Evolutionary conservation across 2,329 filamentous ascomycete species (phyloP).

Genomic region (Orbilia ellipsospora): DNA sequence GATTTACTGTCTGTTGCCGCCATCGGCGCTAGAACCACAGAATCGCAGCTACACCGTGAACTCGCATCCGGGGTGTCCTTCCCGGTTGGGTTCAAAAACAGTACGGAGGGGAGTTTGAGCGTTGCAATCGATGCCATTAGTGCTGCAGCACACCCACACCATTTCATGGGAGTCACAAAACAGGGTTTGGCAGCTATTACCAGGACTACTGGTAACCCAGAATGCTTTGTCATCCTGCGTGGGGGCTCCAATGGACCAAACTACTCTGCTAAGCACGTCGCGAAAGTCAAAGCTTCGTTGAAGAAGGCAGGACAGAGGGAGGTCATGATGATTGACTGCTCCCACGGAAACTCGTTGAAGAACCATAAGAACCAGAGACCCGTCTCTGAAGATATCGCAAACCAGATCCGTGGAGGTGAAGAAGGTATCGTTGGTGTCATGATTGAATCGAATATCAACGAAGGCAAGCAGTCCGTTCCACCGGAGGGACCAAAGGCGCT

Average conservation of each 20-base stretch:
- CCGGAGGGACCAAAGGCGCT: constrained; percentile 76
- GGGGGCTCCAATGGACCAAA: constrained; percentile 95
- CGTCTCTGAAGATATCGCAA: constrained; percentile 82
- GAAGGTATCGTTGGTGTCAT: constrained; percentile 93
- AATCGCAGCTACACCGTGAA: constrained; percentile 94
- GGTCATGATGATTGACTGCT: constrained; percentile 96
- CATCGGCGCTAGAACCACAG: constrained; percentile 94
- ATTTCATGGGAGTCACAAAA: constrained; percentile 98
- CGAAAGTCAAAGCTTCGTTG: constrained; percentile 82
- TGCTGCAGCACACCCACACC: constrained; percentile 88
- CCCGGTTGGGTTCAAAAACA: constrained; percentile 99
- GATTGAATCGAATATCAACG: constrained; percentile 98
- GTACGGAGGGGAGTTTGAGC: constrained; percentile 87
- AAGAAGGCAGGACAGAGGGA: constrained; percentile 77
- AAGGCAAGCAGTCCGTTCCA: constrained; percentile 93
- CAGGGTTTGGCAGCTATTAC: constrained; percentile 95
- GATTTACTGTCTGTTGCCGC: constrained; percentile 92
- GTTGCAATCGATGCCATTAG: constrained; percentile 97
- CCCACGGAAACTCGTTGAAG: constrained; percentile 95
- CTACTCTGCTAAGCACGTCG: constrained; percentile 86
- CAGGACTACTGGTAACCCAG: constrained; percentile 91
- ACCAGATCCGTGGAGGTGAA: constrained; percentile 87
- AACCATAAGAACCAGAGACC: constrained; percentile 97
- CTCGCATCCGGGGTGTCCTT: constrained; percentile 92
- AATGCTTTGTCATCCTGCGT: constrained; percentile 95